Base-by-base conservation (phyloP, 805 yeast genomes). In the Hanseniaspora occidentalis region DNA sequence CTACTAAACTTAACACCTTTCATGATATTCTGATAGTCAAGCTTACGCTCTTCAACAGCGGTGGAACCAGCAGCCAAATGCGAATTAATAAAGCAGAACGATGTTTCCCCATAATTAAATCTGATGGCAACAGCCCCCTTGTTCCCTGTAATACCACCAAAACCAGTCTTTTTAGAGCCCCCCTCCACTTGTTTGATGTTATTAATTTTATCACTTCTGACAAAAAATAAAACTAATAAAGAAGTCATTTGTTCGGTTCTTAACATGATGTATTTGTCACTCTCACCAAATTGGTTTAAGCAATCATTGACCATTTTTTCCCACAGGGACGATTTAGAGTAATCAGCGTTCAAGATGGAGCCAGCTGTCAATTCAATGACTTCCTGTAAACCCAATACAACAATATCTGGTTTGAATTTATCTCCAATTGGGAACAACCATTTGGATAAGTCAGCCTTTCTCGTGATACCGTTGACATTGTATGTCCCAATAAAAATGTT, bases 101-200 rank as follows among this genome's bases (percentile, higher is more conserved):
- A 68, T 0, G 95, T 80, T 24, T 77, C 71, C 1, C 92, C 92
- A 58, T 72, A 84, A 38, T 80, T 75, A 60, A 89, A 83, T 45
- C 96, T 70, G 13, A 92, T 84, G 0, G 95, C 96, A 45, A 88
- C 94, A 3, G 94, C 96, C 35, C 98, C 98, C 58, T 89, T 89
- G 57, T 92, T 89, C 14, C 96, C 98, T 0, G 97, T 76, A 64
- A 92, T 89, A 35, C 98, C 98, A 29, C 96, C 96, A 41, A 92
- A 65, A 0, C 97, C 98, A 0, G 97, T 89, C 60, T 89, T 89
- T 52, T 88, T 89, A 10, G 83, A 73, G n/a, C 88, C 73, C n/a
- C 96, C 96, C 49, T 86, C 88, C 4, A 92, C 96, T 52, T 81
- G 79, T 11, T 84, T 82, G 3, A 92, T 77, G 40, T 67, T 54